phyloP scores from a whole-genome alignment of 352 stramenopile genomes.

The Phytopythium chamaehyphon region DNA sequence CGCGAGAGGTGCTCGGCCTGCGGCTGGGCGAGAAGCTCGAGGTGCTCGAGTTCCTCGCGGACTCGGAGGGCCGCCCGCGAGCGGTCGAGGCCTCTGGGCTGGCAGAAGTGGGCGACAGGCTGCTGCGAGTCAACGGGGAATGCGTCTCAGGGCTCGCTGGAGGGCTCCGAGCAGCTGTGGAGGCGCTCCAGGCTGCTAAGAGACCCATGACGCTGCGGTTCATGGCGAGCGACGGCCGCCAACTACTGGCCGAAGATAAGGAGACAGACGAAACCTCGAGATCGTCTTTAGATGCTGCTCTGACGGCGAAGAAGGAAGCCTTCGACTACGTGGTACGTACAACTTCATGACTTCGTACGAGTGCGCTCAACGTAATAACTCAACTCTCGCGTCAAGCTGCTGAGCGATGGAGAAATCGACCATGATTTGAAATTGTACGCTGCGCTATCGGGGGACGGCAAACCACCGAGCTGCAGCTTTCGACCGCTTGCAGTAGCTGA shows the following conservation, averaged over 20 bases:
- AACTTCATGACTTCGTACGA: background rate
- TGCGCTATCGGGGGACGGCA: constrained; percentile 52
- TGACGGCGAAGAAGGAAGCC: constrained; percentile 10
- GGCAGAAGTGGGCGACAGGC: constrained; percentile 62
- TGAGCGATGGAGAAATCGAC: constrained; percentile 36
- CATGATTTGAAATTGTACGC: constrained; percentile 47
- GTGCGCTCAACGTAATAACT: too few relatives aligned
- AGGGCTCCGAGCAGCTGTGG: constrained; percentile 34
- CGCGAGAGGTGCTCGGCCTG: constrained; percentile 45
- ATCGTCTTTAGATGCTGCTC: constrained; percentile 5
- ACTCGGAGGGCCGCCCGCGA: constrained; percentile 45
- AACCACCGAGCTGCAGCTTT: constrained; percentile 49
- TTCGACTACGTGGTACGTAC: constrained; percentile 52
- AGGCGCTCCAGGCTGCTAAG: constrained; percentile 27
- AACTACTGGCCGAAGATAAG: constrained; percentile 15
- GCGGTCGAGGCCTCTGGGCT: constrained; percentile 57
- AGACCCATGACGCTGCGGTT: constrained; percentile 57
- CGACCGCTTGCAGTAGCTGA: constrained; percentile 45
- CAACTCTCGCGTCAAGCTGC: constrained; percentile 22
- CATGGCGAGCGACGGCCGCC: constrained; percentile 49
- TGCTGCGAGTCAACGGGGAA: constrained; percentile 55
- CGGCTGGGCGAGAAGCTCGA: constrained; percentile 55
- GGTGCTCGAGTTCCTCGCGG: constrained; percentile 59
- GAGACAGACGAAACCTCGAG: constrained; percentile 8
- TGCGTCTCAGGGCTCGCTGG: constrained; percentile 19